A percentile compares a stretch with the other conserved stretches of the same genome.
These are phyloP conservation scores for Calonectria hawksworthii DNA, from an alignment of 2,329 filamentous ascomycete species.

Conservation along the genomic window DNA sequence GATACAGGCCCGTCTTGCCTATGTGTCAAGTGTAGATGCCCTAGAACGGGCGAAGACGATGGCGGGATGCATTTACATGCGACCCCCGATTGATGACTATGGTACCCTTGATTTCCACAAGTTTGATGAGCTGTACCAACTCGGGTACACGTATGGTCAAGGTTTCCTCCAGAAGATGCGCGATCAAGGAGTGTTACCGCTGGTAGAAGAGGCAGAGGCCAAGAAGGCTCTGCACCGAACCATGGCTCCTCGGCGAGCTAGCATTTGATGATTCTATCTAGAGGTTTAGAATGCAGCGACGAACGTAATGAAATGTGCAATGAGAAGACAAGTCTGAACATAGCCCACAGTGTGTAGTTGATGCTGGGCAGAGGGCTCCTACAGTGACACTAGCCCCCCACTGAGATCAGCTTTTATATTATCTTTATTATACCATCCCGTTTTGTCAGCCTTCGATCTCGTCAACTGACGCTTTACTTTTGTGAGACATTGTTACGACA, in stretches of 20 bases:
- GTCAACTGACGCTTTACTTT: neutral
- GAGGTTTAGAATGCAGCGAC: neutral
- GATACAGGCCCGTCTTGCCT: slow-evolving; percentile 94
- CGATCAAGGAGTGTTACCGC: slow-evolving; percentile 80
- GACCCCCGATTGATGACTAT: slow-evolving; percentile 92
- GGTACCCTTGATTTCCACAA: slow-evolving; percentile 97
- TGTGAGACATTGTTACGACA: neutral
- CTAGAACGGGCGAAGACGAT: slow-evolving; percentile 93
- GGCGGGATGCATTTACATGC: slow-evolving; percentile 94
- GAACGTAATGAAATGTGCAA: neutral
- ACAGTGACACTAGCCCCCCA: neutral
- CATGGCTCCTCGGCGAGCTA: slow-evolving; percentile 84
- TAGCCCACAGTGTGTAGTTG: neutral
- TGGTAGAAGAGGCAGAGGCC: slow-evolving; percentile 80
- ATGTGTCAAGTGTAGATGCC: slow-evolving; percentile 95
- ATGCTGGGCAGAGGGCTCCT: neutral
- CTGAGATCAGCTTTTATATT: neutral
- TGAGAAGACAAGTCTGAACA: neutral
- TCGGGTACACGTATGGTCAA: slow-evolving; percentile 89
- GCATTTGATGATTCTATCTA: slow-evolving; percentile 69
- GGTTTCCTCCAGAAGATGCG: slow-evolving; percentile 83
- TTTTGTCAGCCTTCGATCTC: neutral
- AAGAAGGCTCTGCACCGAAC: slow-evolving; percentile 83
- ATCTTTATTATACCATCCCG: neutral
- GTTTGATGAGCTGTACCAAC: slow-evolving; percentile 95